A percentile compares a stretch with the other conserved stretches of the same genome.
Conservation (phyloP, 352 stramenopile species). For the Phytopythium sindhum region DNA sequence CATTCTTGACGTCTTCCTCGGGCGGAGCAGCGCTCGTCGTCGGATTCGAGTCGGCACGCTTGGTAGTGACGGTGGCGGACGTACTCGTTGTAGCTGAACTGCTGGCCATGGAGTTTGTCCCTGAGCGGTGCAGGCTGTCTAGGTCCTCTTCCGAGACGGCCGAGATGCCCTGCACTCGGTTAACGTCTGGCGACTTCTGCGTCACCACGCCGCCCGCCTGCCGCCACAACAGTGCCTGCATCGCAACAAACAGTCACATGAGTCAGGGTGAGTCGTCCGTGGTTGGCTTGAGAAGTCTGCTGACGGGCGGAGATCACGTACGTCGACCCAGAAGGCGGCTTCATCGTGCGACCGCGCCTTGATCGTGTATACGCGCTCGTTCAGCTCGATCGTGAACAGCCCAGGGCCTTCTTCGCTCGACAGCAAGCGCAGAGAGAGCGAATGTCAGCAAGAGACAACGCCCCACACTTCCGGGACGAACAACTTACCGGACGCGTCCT, state of each 20-base stretch:
- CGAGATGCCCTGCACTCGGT: constrained; percentile 30
- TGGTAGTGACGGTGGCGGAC: constrained; percentile 16
- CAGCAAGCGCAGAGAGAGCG: background rate
- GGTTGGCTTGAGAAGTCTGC: background rate
- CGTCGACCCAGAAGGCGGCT: constrained; percentile 84
- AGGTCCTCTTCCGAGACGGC: constrained; percentile 34
- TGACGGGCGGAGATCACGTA: constrained; percentile 13
- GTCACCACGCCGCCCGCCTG: constrained; percentile 76
- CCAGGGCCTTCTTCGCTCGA: constrained; percentile 57
- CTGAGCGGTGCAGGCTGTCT: constrained; percentile 19
- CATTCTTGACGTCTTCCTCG: constrained; percentile 39
- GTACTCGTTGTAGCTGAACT: constrained; percentile 20
- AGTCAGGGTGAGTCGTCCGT: background rate
- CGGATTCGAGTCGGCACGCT: constrained; percentile 22
- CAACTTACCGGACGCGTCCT: constrained; percentile 56
- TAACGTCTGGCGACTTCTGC: constrained; percentile 67
- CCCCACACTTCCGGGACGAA: no score
- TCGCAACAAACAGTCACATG: background rate
- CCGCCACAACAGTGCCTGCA: constrained; percentile 73
- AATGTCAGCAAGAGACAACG: background rate
- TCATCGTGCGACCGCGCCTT: constrained; percentile 86
- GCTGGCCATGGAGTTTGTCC: constrained; percentile 8
- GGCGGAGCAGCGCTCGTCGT: constrained; percentile 7
- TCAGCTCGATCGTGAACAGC: constrained; percentile 88
- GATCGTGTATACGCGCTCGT: constrained; percentile 90